Percentiles rank a stretch among this genome's conserved stretches.
Conservation (phyloP, 441 rosid species). For the Adansonia gregorii region DNA sequence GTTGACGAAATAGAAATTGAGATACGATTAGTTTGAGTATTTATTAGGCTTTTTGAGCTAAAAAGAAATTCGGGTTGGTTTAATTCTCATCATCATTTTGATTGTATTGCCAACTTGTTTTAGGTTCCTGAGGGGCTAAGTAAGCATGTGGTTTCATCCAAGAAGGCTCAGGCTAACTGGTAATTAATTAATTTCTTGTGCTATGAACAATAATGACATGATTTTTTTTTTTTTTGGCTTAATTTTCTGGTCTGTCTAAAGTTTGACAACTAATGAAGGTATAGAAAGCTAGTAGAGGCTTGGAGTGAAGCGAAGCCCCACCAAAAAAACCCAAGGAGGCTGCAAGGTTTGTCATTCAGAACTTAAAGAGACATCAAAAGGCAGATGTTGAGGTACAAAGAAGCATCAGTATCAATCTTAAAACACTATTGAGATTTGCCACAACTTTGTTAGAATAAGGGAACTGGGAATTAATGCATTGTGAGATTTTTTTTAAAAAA, state of each 20-base stretch:
- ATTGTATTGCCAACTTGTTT: background rate
- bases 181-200: constrained; percentile 28
- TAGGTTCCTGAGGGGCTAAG: constrained; percentile 79
- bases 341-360: constrained; percentile 57
- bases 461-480: background rate
- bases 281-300: constrained; percentile 69
- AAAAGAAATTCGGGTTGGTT: constrained; percentile 15
- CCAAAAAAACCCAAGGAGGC: constrained; percentile 80
- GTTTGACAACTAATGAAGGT: constrained; percentile 49
- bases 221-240: background rate
- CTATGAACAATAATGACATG: background rate
- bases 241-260: background rate
- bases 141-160: constrained; percentile 71
- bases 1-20: background rate
- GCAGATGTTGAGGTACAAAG: constrained; percentile 65
- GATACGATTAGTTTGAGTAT: background rate
- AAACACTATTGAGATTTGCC: background rate
- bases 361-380: constrained; percentile 58
- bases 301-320: constrained; percentile 85
- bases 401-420: background rate
- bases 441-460: background rate
- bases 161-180: constrained; percentile 93
- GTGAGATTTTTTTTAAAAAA: background rate
- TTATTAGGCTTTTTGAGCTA: constrained; percentile 2
- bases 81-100: background rate